Evolutionary conservation across 345 rosid genomes (phyloP).

Genomic region (Rhodamnia rubescens): DNA sequence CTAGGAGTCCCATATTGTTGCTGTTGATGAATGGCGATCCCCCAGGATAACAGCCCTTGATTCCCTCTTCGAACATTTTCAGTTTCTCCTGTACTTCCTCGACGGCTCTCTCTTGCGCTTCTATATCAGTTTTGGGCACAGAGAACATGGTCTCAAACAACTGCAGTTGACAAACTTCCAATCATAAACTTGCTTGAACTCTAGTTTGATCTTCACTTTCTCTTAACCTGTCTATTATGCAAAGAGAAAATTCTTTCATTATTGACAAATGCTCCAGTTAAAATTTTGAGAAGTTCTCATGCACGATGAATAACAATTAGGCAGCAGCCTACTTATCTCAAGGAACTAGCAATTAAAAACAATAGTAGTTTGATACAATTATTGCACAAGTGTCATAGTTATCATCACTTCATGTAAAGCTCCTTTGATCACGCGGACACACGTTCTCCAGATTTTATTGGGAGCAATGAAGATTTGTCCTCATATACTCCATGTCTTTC

Average conservation of each 20-base stretch:
- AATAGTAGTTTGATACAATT: neutral
- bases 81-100: conserved; percentile 17
- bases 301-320: neutral
- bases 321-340: neutral
- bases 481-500: too few species aligned
- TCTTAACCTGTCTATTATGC: neutral
- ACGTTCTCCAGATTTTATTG: too few species aligned
- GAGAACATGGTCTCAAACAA: conserved; percentile 8
- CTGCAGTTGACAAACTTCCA: conserved; percentile 6
- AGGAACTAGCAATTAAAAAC: neutral
- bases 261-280: neutral
- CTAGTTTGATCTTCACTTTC: neutral
- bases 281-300: neutral
- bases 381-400: too few species aligned
- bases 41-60: conserved; percentile 3
- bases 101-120: conserved; percentile 14
- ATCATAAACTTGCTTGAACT: neutral
- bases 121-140: conserved; percentile 10
- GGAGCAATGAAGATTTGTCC: too few species aligned
- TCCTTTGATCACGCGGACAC: too few species aligned
- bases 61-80: conserved; percentile 23
- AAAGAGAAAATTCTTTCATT: neutral
- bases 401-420: too few species aligned
- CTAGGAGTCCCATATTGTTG: conserved; percentile 14
- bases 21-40: neutral